These are phyloP conservation scores for Casuarina equisetifolia DNA, from an alignment of 306 rosid genomes.

Conservation along the genomic window DNA sequence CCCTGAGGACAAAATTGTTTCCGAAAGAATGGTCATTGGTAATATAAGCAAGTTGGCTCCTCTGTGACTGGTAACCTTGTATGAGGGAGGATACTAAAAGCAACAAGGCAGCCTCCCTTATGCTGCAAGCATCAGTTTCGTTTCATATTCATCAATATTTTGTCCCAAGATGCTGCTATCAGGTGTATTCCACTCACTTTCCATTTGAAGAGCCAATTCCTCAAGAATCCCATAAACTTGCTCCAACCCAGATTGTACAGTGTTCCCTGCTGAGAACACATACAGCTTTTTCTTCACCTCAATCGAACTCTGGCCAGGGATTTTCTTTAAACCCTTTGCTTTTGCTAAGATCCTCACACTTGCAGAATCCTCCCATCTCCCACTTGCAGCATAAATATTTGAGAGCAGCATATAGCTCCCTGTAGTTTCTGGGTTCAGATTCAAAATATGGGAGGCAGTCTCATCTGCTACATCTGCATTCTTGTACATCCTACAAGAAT, in stretches of 20 bases:
- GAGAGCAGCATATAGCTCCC: conserved; percentile 82
- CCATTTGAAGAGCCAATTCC: conserved; percentile 64
- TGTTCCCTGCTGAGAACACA: conserved; percentile 63
- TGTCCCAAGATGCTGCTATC: conserved; percentile 20
- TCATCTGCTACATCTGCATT: conserved; percentile 56
- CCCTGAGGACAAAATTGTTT: too few relatives aligned
- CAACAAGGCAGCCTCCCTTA: not conserved
- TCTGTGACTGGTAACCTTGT: not conserved
- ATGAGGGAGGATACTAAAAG: not conserved
- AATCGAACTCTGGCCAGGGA: conserved; percentile 80
- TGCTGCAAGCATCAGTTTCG: not conserved
- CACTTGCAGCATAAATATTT: conserved; percentile 70
- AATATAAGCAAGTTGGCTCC: not conserved
- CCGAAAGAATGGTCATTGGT: not conserved
- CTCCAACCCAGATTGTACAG: conserved; percentile 40
- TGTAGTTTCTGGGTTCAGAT: conserved; percentile 37
- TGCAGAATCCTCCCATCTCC: conserved; percentile 88
- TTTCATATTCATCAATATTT: conserved; percentile 25
- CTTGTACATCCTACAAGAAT: conserved; percentile 69
- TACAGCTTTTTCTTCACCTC: conserved; percentile 64
- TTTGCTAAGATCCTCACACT: conserved; percentile 70
- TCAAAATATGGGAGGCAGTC: conserved; percentile 44
- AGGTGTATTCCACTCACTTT: conserved; percentile 30
- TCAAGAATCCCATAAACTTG: conserved; percentile 50
- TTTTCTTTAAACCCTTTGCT: conserved; percentile 63